These are phyloP conservation scores for Pythium myriotylum DNA, from an alignment of 352 stramenopile species.

Conservation along the genomic window DNA sequence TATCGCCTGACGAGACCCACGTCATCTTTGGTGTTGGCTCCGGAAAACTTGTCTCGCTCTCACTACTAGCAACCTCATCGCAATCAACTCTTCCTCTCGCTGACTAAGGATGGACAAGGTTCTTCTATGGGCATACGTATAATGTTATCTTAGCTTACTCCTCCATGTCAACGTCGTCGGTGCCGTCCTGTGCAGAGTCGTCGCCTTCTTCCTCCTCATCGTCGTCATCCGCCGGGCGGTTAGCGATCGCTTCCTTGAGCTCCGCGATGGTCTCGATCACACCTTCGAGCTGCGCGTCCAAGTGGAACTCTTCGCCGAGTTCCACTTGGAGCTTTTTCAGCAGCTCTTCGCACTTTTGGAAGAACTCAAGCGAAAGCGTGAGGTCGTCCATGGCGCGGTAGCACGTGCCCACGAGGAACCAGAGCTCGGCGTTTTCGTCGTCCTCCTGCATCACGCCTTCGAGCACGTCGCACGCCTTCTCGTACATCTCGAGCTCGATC, in stretches of 20 bases:
- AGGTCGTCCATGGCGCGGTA: conserved; percentile 88
- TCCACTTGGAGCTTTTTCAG: conserved; percentile 83
- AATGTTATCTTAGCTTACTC: conserved; percentile 69
- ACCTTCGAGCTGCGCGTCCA: conserved; percentile 80
- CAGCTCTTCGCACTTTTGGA: conserved; percentile 79
- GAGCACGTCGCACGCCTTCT: conserved; percentile 79
- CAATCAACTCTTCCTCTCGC: too few relatives aligned
- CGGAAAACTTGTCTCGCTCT: conserved; percentile 55
- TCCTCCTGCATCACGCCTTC: conserved; percentile 90
- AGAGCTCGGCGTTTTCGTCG: conserved; percentile 89
- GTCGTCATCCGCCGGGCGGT: conserved; percentile 51
- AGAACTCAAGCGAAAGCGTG: conserved; percentile 82
- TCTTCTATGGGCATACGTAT: conserved; percentile 31
- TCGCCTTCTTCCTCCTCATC: conserved; percentile 46
- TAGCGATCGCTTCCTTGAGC: conserved; percentile 61
- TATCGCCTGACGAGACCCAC: conserved; percentile 79
- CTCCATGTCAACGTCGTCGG: conserved; percentile 84
- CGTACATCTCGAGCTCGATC: conserved; percentile 86
- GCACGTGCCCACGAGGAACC: conserved; percentile 88
- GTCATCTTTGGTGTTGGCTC: conserved; percentile 66
- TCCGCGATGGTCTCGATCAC: conserved; percentile 64
- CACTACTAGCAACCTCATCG: conserved; percentile 31
- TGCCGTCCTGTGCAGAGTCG: conserved; percentile 32
- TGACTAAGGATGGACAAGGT: background rate
- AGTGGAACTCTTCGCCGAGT: conserved; percentile 67